Base-by-base conservation (phyloP, 1,284 basidiomycete genomes). In the Fomitopsis palustris region DNA sequence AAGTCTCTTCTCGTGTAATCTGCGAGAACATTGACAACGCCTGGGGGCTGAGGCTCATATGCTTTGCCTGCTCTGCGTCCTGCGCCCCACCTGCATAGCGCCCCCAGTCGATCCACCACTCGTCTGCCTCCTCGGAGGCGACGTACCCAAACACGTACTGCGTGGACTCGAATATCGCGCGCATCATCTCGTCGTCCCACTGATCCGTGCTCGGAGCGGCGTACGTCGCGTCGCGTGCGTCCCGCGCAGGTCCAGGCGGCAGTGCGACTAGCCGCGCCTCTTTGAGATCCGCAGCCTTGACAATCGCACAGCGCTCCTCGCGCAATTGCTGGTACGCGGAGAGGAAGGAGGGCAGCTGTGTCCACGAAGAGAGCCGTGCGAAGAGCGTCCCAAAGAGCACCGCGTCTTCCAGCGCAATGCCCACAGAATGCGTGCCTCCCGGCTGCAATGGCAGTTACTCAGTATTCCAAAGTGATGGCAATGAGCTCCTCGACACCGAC, bases 331-430 rank as follows among this genome's bases (percentile, higher is more conserved):
- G 75, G 65, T 78, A 80, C 1, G 76, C 80, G 51, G 73, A 67
- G 17, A 81, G 66, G 61, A 82, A 72, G 53, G 72, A 69, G 1
- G 73, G 73, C 31, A 82, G 72, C 55, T 82, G 79, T 6, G 73
- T 70, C 38, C 64, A 63, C 21, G 67, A 67, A 58, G 73, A 69
- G 16, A 83, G 65, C 52, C 75, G 76, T 5, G 76, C 75, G 71
- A 83, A 77, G n/a, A 83, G 70, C 41, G 69, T 71, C 25, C 79
- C 80, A 54, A 83, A 69, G 21, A 80, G 77, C 21, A 75, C 77
- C 0, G 79, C 80, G 54, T 79, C 71, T 75, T 80, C 77, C 67
- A 56, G 78, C 62, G 42, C 76, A 70, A 21, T 77, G 74, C 66
- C 78, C 60, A 66, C 73, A 71, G 67, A 77, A 75, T 66, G 77